Percentiles rank a stretch among this genome's conserved stretches.
Evolutionary conservation across 1,284 basidiomycete genomes (phyloP).

Genomic region (Irpex sp.): DNA sequence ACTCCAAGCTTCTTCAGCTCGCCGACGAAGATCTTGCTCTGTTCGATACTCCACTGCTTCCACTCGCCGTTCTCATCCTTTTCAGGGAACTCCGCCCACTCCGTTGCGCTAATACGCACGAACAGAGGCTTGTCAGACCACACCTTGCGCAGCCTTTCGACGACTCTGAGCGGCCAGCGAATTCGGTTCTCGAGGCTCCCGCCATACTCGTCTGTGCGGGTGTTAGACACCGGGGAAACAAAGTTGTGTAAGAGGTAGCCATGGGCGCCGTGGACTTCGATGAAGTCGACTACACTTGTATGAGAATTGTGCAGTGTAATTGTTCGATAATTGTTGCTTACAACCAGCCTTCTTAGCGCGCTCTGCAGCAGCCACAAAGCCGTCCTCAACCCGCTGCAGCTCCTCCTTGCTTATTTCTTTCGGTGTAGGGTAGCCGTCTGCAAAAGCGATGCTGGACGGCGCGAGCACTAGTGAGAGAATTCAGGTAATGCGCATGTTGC

Average conservation of each 20-base stretch:
- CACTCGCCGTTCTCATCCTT: conserved; percentile 52
- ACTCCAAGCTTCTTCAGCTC: conserved; percentile 61
- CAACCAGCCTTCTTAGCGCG: conserved; percentile 64
- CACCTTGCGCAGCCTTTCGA: conserved; percentile 46
- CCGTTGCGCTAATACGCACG: conserved; percentile 69
- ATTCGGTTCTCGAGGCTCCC: conserved; percentile 73
- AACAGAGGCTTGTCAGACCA: conserved; percentile 74
- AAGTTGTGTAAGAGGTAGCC: conserved; percentile 66
- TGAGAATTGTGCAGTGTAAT: no score
- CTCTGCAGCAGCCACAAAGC: conserved; percentile 61
- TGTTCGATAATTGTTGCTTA: conserved; percentile 25
- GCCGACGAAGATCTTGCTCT: conserved; percentile 58
- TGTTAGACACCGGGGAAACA: conserved; percentile 70
- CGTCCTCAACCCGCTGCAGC: conserved; percentile 59
- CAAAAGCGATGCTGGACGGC: conserved; percentile 53
- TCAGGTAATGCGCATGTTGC: background rate
- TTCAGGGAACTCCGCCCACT: conserved; percentile 77
- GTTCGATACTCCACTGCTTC: conserved; percentile 76
- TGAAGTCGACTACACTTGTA: conserved; percentile 59
- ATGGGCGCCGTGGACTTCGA: conserved; percentile 77
- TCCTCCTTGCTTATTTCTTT: conserved; percentile 51
- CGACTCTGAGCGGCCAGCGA: conserved; percentile 61
- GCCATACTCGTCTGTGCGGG: conserved; percentile 69
- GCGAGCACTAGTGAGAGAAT: conserved; percentile 31
- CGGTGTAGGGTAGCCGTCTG: conserved; percentile 45